Conservation (phyloP, 1,284 basidiomycete genomes). For the Naganishia liquefaciens region DNA sequence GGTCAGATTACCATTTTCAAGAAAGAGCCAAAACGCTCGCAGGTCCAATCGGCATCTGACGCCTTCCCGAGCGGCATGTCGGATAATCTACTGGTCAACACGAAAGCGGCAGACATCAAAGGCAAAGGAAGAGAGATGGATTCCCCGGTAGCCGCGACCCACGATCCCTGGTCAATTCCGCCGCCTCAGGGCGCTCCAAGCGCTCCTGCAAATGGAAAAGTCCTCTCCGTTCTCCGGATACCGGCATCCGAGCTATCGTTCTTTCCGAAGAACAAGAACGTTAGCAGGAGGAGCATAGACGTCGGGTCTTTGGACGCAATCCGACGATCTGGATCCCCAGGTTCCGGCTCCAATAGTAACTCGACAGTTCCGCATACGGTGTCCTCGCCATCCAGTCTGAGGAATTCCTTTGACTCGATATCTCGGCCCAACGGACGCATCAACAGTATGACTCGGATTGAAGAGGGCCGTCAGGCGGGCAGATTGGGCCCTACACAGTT, state of each 20-base stretch:
- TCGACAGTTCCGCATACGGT: conserved; percentile 7
- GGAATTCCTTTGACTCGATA: conserved; percentile 24
- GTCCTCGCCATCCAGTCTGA: conserved; percentile 22
- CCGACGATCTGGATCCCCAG: conserved; percentile 2
- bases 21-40: conserved; percentile 22
- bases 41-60: neutral
- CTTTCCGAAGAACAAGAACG: conserved; percentile 43
- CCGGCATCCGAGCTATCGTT: conserved; percentile 51
- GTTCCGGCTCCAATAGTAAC: conserved; percentile 8
- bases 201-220: conserved; percentile 29
- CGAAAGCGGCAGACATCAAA: neutral
- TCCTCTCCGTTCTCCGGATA: conserved; percentile 48
- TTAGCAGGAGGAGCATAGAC: conserved; percentile 25
- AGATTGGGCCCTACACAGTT: neutral
- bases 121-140: conserved; percentile 14
- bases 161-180: neutral
- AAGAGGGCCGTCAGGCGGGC: neutral
- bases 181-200: neutral
- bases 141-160: conserved; percentile 1
- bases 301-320: neutral
- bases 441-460: conserved; percentile 24
- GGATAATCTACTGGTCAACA: neutral
- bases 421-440: conserved; percentile 12
- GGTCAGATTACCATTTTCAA: conserved; percentile 49
- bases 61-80: neutral